Base-by-base conservation (phyloP, 352 stramenopile species). In the Phytophthora megakarya region DNA sequence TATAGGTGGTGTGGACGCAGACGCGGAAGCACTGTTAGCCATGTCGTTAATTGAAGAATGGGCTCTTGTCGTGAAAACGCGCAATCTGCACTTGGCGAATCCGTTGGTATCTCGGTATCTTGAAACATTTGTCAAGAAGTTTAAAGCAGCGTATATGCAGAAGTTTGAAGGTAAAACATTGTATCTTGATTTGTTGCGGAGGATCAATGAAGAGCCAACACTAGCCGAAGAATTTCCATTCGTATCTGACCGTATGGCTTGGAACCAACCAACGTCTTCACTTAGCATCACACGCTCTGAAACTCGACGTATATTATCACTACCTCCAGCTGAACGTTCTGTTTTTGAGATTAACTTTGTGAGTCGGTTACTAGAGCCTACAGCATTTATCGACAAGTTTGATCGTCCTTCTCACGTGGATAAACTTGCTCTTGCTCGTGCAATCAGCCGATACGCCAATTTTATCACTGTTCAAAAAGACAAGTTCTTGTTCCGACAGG, bases 131-230 rank as follows among this genome's bases (percentile, higher is more conserved):
- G 86, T 94, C 18, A 80, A 86, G 52, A 79, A 86, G 55, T 94
- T 94, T 48, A 90, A 94, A 48, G 72, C 76, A 5, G 78, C 80
- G 2, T 90, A 92, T 56, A 84, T 83, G 44, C 76, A 90, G 32
- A 91, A 91, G 43, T 90, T 92, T 48, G 76, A 79, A 30, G 85
- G 85, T 15, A 88, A 88, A 64, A 92, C 80, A 4, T 52, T 90
- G 23, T 94, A 92, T 51, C 64, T 89, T 10, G 79, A 92, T 37
- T 63, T 94, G 8, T 73, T 92, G 3, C 78, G 83, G 21, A 73
- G 84, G 12, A 72, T 94, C 32, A 67, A 89, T 42, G 58, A 75
- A 11, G 84, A 94, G n/a, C 72, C 80, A 0, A 51, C 69, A 51
- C 61, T 91, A 18, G 61, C 67, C 0, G 67, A 79, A 30, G 81